Evolutionary conservation across 1,284 basidiomycete species (phyloP).

Genomic region (Cronartium ribicola): DNA sequence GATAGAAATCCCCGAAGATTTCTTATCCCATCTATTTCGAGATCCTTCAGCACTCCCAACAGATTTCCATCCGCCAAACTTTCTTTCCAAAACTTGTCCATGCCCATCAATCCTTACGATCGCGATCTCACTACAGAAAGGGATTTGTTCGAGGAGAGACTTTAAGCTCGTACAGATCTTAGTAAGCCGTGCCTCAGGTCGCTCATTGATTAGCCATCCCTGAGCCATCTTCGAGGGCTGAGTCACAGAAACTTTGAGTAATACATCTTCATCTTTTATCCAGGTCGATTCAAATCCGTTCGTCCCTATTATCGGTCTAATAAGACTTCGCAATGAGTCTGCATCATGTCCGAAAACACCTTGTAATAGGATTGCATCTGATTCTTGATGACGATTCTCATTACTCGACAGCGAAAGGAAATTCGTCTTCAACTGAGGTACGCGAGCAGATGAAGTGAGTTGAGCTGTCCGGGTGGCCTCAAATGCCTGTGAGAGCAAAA

Average conservation of each 20-base stretch:
- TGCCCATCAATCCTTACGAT: slow-evolving; percentile 3
- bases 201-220: not conserved
- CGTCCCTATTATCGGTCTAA: not conserved
- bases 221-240: slow-evolving; percentile 7
- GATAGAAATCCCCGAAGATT: not conserved
- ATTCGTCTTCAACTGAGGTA: not conserved
- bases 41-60: not conserved
- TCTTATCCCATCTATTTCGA: not conserved
- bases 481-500: not conserved
- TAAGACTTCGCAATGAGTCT: slow-evolving; percentile 17
- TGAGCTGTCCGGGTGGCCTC: not conserved
- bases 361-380: slow-evolving; percentile 15
- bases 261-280: slow-evolving; percentile 21
- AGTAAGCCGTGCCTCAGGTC: not conserved
- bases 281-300: slow-evolving; percentile 7
- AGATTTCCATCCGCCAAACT: not conserved
- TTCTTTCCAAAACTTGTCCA: slow-evolving; percentile 8
- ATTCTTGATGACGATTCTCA: not conserved
- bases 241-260: slow-evolving; percentile 11
- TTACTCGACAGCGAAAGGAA: not conserved
- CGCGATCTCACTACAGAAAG: slow-evolving; percentile 2
- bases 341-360: slow-evolving; percentile 29
- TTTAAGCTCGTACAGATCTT: not conserved
- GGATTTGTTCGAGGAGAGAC: not conserved
- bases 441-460: not conserved